Evolutionary conservation across 352 stramenopile species (phyloP).

Genomic region (Blastocystis sp.): DNA sequence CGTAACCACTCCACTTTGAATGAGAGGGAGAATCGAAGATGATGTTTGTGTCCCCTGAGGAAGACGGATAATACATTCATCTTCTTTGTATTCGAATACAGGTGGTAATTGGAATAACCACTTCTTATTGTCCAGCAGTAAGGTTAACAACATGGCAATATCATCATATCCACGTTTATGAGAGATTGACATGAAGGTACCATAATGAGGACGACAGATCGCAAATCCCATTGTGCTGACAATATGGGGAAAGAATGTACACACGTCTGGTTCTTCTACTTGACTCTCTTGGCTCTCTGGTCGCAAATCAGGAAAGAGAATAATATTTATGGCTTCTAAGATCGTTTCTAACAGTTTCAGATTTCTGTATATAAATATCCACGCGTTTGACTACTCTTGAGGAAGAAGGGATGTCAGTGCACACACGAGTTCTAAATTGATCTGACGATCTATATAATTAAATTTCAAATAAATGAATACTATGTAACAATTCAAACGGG

Average conservation of each 20-base stretch:
- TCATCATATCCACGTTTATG: constrained; percentile 41
- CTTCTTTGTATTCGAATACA: background rate
- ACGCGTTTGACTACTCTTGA: background rate
- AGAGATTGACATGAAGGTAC: background rate
- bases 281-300: background rate
- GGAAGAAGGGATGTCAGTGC: background rate
- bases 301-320: constrained; percentile 39
- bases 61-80: background rate
- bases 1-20: background rate
- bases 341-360: background rate
- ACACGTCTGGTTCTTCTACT: background rate
- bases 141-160: constrained; percentile 21
- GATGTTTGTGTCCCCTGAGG: background rate
- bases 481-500: constrained; percentile 46
- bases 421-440: constrained; percentile 27
- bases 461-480: background rate
- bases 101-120: constrained; percentile 1
- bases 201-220: constrained; percentile 14
- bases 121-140: constrained; percentile 32
- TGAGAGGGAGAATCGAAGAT: background rate
- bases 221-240: constrained; percentile 41
- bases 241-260: constrained; percentile 19
- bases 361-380: background rate
- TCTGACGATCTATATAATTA: background rate
- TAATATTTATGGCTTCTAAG: background rate